These are phyloP conservation scores for Cutaneotrichosporon mucoides DNA, from an alignment of 1,284 basidiomycete species.

Conservation along the genomic window DNA sequence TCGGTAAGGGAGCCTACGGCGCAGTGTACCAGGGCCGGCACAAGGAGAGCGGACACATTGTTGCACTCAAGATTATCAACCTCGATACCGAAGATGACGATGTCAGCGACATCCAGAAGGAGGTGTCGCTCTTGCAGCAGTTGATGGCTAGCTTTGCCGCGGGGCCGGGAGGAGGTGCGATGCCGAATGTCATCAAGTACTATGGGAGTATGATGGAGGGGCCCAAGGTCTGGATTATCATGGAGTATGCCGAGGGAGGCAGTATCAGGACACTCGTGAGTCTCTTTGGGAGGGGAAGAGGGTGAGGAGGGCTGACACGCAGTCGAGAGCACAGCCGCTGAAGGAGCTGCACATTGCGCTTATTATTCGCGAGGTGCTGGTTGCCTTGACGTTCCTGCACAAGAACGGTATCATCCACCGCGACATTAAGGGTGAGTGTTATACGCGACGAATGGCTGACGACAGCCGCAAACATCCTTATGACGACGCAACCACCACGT, in stretches of 20 bases:
- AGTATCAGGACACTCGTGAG: constrained; percentile 78
- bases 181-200: constrained; percentile 83
- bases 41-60: constrained; percentile 73
- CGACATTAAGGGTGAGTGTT: constrained; percentile 69
- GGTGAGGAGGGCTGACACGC: constrained; percentile 54
- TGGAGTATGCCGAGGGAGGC: constrained; percentile 96
- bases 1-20: constrained; percentile 93
- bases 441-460: constrained; percentile 1
- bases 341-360: constrained; percentile 87
- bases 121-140: constrained; percentile 87
- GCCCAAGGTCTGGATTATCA: constrained; percentile 95
- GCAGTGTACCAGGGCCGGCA: constrained; percentile 93
- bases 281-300: neutral
- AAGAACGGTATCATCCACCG: constrained; percentile 92
- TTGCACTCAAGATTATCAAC: constrained; percentile 97
- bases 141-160: constrained; percentile 56
- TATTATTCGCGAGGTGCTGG: constrained; percentile 83
- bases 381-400: constrained; percentile 82
- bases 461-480: constrained; percentile 81
- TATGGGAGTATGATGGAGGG: constrained; percentile 94
- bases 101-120: constrained; percentile 92
- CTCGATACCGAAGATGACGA: constrained; percentile 96
- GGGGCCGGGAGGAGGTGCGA: constrained; percentile 19
- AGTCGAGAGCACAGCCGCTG: constrained; percentile 73
- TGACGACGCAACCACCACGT: constrained; percentile 72